These are phyloP conservation scores for Collybia mongolica DNA, from an alignment of 768 basidiomycete genomes.

Conservation along the genomic window DNA sequence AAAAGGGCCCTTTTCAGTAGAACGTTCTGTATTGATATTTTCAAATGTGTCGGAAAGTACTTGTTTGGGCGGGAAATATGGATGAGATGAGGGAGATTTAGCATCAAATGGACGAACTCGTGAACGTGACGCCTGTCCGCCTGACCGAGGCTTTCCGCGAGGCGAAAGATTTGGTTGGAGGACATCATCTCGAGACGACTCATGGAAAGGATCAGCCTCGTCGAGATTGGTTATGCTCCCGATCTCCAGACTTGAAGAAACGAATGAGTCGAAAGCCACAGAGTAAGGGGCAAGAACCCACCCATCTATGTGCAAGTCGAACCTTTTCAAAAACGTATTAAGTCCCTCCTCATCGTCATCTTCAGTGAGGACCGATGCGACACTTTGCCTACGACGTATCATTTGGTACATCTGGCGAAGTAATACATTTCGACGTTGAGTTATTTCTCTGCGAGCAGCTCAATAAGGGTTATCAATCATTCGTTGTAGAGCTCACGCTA, in stretches of 20 bases:
- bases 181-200: neutral
- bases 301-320: slow-evolving; percentile 54
- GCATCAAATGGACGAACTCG: slow-evolving; percentile 4
- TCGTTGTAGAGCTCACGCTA: slow-evolving; percentile 31
- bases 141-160: neutral
- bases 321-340: slow-evolving; percentile 52
- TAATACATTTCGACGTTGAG: slow-evolving; percentile 65
- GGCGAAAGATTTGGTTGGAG: neutral
- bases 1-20: too few species aligned
- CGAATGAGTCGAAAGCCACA: slow-evolving; percentile 7
- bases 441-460: slow-evolving; percentile 47
- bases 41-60: neutral
- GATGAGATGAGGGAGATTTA: slow-evolving; percentile 10
- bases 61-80: slow-evolving; percentile 1
- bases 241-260: slow-evolving; percentile 33
- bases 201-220: slow-evolving; percentile 26
- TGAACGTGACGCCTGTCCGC: neutral
- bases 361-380: slow-evolving; percentile 36
- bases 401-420: slow-evolving; percentile 71
- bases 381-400: slow-evolving; percentile 50
- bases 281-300: slow-evolving; percentile 17
- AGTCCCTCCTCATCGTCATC: slow-evolving; percentile 42
- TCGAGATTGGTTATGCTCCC: slow-evolving; percentile 38
- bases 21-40: too few species aligned
- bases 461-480: slow-evolving; percentile 7